Conservation (phyloP, 202 grass and related monocot genomes). For the Alloteropsis angusta region DNA sequence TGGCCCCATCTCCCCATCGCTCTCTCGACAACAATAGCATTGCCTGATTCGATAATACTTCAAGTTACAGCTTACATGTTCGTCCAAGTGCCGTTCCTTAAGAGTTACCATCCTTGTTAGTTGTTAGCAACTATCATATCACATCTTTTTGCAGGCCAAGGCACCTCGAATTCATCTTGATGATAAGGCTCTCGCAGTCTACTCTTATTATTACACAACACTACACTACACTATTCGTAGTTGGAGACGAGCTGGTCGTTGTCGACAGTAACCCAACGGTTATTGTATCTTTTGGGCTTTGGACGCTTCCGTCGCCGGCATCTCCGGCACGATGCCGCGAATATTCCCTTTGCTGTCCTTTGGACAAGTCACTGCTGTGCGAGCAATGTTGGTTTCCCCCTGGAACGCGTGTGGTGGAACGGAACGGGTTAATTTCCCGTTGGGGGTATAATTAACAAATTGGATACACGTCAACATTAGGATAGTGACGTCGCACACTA, state of each 20-base stretch:
- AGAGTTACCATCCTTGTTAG: too few species aligned
- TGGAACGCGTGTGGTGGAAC: neutral
- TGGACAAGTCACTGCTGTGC: slow-evolving; percentile 4
- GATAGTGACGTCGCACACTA: neutral
- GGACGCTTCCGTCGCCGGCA: slow-evolving; percentile 19
- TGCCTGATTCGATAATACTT: too few species aligned
- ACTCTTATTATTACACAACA: neutral
- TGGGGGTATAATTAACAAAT: neutral
- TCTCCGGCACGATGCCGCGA: slow-evolving; percentile 25
- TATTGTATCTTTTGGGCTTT: slow-evolving; percentile 22
- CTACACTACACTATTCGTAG: neutral
- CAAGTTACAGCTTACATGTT: too few species aligned
- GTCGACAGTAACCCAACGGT: slow-evolving; percentile 13
- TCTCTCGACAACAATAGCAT: too few species aligned
- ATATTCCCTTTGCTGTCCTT: slow-evolving; percentile 27
- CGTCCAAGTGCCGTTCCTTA: too few species aligned
- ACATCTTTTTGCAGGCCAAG: too few species aligned
- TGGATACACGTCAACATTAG: neutral
- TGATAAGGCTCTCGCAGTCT: neutral
- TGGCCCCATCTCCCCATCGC: too few species aligned
- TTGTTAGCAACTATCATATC: too few species aligned
- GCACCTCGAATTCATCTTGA: slow-evolving; percentile 19
- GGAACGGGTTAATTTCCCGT: neutral
- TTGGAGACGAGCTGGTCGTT: slow-evolving; percentile 3
- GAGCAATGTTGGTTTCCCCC: neutral